Conservation (phyloP, 352 stramenopile species). For the Globisporangium camurandrum region DNA sequence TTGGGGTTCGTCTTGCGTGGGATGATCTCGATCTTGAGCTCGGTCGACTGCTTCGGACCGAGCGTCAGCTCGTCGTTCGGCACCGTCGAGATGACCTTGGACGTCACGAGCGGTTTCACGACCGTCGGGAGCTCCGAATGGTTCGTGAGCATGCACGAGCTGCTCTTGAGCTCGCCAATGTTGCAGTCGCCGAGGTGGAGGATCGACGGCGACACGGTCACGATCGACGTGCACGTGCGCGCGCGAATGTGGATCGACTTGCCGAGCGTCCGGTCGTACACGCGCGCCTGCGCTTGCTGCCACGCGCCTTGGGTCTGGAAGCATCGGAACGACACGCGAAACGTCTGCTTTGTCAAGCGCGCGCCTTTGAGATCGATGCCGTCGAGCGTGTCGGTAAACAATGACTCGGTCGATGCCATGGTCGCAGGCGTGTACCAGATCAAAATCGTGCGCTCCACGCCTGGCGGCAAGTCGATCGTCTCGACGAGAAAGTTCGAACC, state of each 20-base stretch:
- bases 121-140: constrained; percentile 84
- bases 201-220: constrained; percentile 79
- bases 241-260: constrained; percentile 84
- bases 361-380: constrained; percentile 71
- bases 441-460: constrained; percentile 83
- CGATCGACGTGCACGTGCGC: constrained; percentile 81
- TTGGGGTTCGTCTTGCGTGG: constrained; percentile 86
- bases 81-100: constrained; percentile 85
- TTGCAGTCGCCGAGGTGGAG: constrained; percentile 86
- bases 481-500: constrained; percentile 86
- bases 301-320: constrained; percentile 82
- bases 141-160: constrained; percentile 83
- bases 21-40: constrained; percentile 88
- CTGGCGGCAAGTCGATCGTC: constrained; percentile 78
- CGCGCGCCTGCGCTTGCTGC: constrained; percentile 78
- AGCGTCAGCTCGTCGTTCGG: constrained; percentile 85
- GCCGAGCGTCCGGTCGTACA: constrained; percentile 79
- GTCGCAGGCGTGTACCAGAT: constrained; percentile 76
- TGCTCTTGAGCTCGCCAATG: constrained; percentile 85
- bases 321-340: constrained; percentile 82
- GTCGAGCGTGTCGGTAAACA: constrained; percentile 38
- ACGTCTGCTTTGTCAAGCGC: constrained; percentile 81
- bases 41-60: constrained; percentile 78
- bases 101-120: constrained; percentile 82
- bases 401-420: constrained; percentile 29